Base-by-base conservation (phyloP, 106 monocot genomes). In the Apostasia shenzhenica region DNA sequence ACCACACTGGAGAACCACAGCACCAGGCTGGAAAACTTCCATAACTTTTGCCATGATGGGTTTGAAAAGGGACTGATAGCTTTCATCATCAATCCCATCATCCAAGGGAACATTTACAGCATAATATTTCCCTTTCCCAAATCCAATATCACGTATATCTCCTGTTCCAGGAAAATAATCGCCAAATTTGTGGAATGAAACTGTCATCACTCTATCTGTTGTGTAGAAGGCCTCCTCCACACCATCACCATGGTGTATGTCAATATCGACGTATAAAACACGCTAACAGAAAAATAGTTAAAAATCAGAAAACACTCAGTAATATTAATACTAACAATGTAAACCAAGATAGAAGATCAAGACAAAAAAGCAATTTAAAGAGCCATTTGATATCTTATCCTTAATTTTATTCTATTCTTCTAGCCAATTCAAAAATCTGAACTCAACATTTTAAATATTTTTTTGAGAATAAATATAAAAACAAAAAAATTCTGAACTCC, bases 201-300 rank as follows among this genome's bases (percentile, higher is more conserved):
- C 81, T 11, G 81, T 81, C 81, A 81, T 81, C n/a, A 81, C 81
- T 71, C 81, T 72, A 5, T 81, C 72, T 57, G 81, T 81, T 8
- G 81, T 81, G 76, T 81, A 81, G 76, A 81, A 81, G n/a, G 81
- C 81, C 46, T 81, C 81, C 67, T 81, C 81, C 38, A 81, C 81
- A n/a, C 81, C 81, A 57, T 81, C 76, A 3, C 81, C 81, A 72
- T 81, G 81, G 60, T 81, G 81, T 53, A 81, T 81, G 68, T 81
- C 81, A 61, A 81, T 81, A 72, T 81, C 81, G 42, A 83, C 62
- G 51, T 83, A 83, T 26, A 83, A 55, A 59, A 83, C 83, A 58
- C 83, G 79, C 79, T 79, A 42, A 58, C 26, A 73, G 26, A 61
- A n/a, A 41, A 11, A 10, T n/a, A 14, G 46, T 45, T 14, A 63